A percentile compares a stretch with the other conserved stretches of the same genome.
phyloP scores from a whole-genome alignment of 768 basidiomycete species.

The Roridomyces roridus region DNA sequence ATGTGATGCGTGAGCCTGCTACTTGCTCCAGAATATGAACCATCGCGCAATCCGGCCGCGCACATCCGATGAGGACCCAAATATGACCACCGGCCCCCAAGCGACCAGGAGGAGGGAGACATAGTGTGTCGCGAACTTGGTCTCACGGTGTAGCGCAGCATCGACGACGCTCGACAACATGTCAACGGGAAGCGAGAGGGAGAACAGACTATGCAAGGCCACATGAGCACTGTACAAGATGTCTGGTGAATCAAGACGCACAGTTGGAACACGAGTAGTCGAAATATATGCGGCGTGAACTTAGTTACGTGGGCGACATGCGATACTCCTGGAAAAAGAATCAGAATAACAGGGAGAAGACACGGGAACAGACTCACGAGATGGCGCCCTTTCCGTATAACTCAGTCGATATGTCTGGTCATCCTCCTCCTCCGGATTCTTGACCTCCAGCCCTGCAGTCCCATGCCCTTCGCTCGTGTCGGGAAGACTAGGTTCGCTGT shows the following conservation, averaged over 20 bases:
- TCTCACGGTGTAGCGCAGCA: conserved; percentile 38
- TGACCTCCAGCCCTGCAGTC: background rate
- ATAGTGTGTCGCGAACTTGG: conserved; percentile 71
- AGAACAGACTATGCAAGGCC: conserved; percentile 43
- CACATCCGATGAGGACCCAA: too few relatives aligned
- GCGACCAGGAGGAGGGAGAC: conserved; percentile 61
- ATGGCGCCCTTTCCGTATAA: too few relatives aligned
- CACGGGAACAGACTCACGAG: too few relatives aligned
- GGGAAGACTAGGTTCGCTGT: background rate
- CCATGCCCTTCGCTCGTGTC: conserved; percentile 1
- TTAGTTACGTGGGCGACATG: conserved; percentile 32
- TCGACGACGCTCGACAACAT: conserved; percentile 60
- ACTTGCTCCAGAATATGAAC: background rate
- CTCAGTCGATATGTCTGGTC: background rate
- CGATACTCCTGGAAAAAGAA: conserved; percentile 27
- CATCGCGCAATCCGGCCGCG: too few relatives aligned
- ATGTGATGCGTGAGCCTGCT: background rate
- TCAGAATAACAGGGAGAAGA: too few relatives aligned
- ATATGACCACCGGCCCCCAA: conserved; percentile 64
- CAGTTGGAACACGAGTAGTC: conserved; percentile 63
- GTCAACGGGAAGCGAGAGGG: conserved; percentile 52
- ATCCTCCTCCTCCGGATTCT: background rate
- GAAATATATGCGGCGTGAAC: conserved; percentile 53
- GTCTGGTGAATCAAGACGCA: conserved; percentile 31
- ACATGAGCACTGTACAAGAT: conserved; percentile 14